Conservation (phyloP, 805 yeast genomes). For the Pichia thaimueangensis region DNA sequence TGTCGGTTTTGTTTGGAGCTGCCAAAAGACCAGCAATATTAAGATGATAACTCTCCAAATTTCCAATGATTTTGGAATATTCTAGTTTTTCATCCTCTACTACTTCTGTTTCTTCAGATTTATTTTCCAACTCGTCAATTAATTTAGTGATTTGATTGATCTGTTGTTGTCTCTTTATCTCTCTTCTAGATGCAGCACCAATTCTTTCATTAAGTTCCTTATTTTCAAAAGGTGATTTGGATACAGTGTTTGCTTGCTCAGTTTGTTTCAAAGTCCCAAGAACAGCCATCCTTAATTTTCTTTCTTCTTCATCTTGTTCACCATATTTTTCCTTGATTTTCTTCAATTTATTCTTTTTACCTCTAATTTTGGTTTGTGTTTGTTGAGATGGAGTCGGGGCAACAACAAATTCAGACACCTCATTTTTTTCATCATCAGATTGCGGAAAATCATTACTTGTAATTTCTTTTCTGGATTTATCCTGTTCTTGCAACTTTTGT, state of each 20-base stretch:
- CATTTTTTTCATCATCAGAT: too few relatives aligned
- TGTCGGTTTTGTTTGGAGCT: constrained; percentile 45
- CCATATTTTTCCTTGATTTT: constrained; percentile 79
- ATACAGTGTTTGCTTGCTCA: constrained; percentile 17
- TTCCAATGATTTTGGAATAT: constrained; percentile 14
- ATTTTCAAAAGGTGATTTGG: constrained; percentile 12
- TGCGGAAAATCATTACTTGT: too few relatives aligned
- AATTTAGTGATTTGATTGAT: constrained; percentile 27
- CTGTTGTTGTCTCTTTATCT: constrained; percentile 27
- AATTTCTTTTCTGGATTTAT: constrained; percentile 4
- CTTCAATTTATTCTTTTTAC: constrained; percentile 78
- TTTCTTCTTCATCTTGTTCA: constrained; percentile 89
- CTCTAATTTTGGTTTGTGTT: constrained; percentile 51
- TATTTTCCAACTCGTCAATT: constrained; percentile 26
- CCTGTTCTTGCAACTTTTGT: constrained; percentile 21
- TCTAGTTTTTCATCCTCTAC: constrained; percentile 14
- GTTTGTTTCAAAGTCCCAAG: constrained; percentile 74
- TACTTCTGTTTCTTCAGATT: constrained; percentile 15
- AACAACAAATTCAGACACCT: background rate
- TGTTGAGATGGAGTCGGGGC: constrained; percentile 18
- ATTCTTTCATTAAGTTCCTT: constrained; percentile 5
- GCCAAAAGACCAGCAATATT: constrained; percentile 30
- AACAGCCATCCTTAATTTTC: constrained; percentile 65
- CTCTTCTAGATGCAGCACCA: constrained; percentile 15
- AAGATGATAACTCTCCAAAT: constrained; percentile 24